Conservation (phyloP, 176 grass and related monocot genomes). For the Sorghum bicolor region Sorghum_bicolor_NCBIv3 NC_012874.2:741501-742000, state of each 20-base stretch:
- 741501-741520: neutral
- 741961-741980: too few relatives aligned
- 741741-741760: neutral
- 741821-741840: neutral
- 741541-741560: neutral
- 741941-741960: neutral
- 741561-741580: neutral
- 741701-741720: neutral
- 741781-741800: neutral
- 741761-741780: neutral
- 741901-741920: neutral
- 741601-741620: neutral
- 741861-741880: neutral
- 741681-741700: neutral
- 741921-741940: too few relatives aligned
- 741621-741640: neutral
- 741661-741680: neutral
- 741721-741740: neutral
- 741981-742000: too few relatives aligned
- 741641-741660: neutral
- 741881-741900: neutral
- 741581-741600: neutral
- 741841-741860: neutral
- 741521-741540: neutral
- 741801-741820: neutral